phyloP scores from a whole-genome alignment of 2,329 filamentous ascomycete genomes.

The Cladosporium sphaerospermum region DNA sequence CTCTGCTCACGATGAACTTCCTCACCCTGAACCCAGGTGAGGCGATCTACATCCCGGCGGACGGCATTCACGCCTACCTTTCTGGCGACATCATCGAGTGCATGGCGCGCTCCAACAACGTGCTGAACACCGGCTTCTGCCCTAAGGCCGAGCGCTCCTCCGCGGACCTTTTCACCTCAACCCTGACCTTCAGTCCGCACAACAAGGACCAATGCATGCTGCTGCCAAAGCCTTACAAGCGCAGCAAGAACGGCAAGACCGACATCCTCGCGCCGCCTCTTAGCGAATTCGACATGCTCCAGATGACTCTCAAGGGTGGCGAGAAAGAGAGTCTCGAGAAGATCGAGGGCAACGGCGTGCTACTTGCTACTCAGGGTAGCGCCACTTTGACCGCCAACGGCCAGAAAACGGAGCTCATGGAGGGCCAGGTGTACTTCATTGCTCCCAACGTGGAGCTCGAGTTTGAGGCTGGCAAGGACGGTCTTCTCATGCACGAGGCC shows the following conservation, averaged over 20 bases:
- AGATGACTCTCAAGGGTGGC: constrained; percentile 49
- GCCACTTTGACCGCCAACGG: constrained; percentile 52
- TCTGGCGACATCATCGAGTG: constrained; percentile 70
- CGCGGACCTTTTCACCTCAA: constrained; percentile 56
- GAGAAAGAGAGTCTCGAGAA: constrained; percentile 54
- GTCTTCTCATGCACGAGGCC: constrained; percentile 44
- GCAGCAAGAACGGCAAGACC: constrained; percentile 54
- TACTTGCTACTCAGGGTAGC: constrained; percentile 56
- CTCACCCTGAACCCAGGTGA: constrained; percentile 59
- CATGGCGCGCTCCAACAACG: constrained; percentile 70
- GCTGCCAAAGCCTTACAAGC: constrained; percentile 30
- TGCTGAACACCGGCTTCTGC: constrained; percentile 69
- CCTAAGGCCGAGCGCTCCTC: constrained; percentile 58
- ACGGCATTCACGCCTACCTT: constrained; percentile 69
- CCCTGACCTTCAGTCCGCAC: constrained; percentile 60
- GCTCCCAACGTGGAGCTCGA: constrained; percentile 50
- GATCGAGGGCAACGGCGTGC: constrained; percentile 55
- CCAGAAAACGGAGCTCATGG: constrained; percentile 48
- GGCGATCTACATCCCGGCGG: constrained; percentile 63
- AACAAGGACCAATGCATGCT: constrained; percentile 52
- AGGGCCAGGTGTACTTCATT: constrained; percentile 63
- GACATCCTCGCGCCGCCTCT: constrained; percentile 60
- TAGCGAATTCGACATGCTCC: constrained; percentile 65
- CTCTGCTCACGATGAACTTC: constrained; percentile 69
- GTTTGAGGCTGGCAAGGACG: constrained; percentile 32